Base-by-base conservation (phyloP, 139 green algal species). In the Ulvella scutata region DNA sequence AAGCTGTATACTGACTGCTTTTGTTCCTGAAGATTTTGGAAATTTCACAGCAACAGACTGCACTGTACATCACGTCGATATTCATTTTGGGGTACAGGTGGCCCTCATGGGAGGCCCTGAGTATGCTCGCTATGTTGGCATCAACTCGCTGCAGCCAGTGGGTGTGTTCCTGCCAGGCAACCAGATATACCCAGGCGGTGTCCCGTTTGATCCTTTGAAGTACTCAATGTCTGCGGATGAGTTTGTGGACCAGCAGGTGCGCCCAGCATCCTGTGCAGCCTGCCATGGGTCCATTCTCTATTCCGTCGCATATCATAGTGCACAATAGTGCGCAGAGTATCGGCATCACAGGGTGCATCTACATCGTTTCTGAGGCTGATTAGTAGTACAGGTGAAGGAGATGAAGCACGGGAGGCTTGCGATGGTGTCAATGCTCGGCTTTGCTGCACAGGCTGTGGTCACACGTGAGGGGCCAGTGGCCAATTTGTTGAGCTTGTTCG, bases 21-120 rank as follows among this genome's bases (percentile, higher is more conserved):
- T n/a, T n/a, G n/a, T n/a, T n/a, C n/a, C n/a, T n/a, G n/a, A n/a
- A n/a, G n/a, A n/a, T n/a, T n/a, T n/a, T n/a, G n/a, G n/a, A n/a
- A n/a, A n/a, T n/a, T n/a, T n/a, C n/a, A n/a, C n/a, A n/a, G n/a
- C n/a, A n/a, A n/a, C n/a, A n/a, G n/a, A n/a, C n/a, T n/a, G n/a
- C n/a, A n/a, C n/a, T n/a, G n/a, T n/a, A n/a, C n/a, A n/a, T n/a
- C n/a, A n/a, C n/a, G n/a, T n/a, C n/a, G n/a, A n/a, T n/a, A n/a
- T n/a, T n/a, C 1, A 59, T 17, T 20, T 59, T 1, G 17, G 21
- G 0, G 1, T 23, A 37, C 39, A 43, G 67, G 29, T 75, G n/a
- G 83, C 86, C 37, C 80, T 90, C 29, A 90, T 90, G 85, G 85
- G 83, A 34, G 82, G 79, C 21, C 82, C 82, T 0, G 84, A 89